phyloP scores from a whole-genome alignment of 2,329 filamentous ascomycete genomes.

The Fusarium sp. region DNA sequence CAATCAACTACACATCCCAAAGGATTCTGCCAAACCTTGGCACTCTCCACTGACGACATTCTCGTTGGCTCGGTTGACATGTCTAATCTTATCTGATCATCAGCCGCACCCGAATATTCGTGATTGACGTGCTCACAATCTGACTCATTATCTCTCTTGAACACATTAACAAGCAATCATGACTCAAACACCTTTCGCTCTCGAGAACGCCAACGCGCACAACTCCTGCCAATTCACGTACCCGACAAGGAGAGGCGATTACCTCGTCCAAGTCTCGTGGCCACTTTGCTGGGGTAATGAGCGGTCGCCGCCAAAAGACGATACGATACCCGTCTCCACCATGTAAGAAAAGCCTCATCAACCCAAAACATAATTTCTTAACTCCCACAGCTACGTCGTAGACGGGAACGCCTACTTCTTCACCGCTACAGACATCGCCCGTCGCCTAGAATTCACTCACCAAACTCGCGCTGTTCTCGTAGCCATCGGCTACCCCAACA shows the following conservation, averaged over 20 bases:
- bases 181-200: conserved; percentile 9
- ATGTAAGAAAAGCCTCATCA: conserved; percentile 47
- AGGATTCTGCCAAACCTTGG: not conserved
- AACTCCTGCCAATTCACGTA: conserved; percentile 43
- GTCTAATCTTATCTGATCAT: conserved; percentile 42
- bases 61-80: not conserved
- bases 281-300: conserved; percentile 48
- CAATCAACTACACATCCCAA: too few relatives aligned
- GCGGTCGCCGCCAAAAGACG: conserved; percentile 33
- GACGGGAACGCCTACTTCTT: conserved; percentile 56
- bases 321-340: conserved; percentile 39
- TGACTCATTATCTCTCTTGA: not conserved
- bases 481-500: conserved; percentile 53
- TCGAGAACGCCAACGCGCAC: conserved; percentile 24
- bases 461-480: conserved; percentile 50
- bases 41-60: conserved; percentile 10
- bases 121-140: not conserved
- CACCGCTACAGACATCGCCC: conserved; percentile 51
- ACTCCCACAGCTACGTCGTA: conserved; percentile 50
- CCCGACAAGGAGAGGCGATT: conserved; percentile 44
- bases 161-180: not conserved
- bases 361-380: fast-evolving
- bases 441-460: conserved; percentile 48
- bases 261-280: conserved; percentile 51
- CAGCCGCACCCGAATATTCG: not conserved